phyloP scores from a whole-genome alignment of 371 early-diverging fungal genomes.

The Rhizopus stolonifer region DNA sequence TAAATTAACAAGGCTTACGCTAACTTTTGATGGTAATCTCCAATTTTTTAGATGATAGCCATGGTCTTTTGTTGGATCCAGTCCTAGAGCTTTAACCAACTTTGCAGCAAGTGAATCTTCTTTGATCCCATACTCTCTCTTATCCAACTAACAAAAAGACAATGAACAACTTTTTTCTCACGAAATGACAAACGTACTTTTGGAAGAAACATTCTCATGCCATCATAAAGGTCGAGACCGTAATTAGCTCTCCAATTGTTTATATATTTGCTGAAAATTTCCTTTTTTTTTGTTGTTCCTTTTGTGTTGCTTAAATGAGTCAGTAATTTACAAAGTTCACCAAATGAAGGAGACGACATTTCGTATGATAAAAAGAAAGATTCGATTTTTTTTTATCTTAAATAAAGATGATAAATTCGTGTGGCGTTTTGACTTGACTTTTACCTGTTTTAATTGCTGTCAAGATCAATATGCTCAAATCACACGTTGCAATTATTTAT shows the following conservation, averaged over 20 bases:
- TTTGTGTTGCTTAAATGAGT: not conserved
- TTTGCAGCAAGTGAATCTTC: constrained; percentile 65
- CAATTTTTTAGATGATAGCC: constrained; percentile 60
- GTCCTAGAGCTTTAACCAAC: constrained; percentile 59
- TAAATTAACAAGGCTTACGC: too few relatives aligned
- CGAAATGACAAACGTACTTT: constrained; percentile 40
- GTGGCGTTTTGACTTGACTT: too few relatives aligned
- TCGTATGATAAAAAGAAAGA: not conserved
- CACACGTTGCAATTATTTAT: too few relatives aligned
- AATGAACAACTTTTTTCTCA: not conserved
- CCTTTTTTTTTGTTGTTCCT: constrained; percentile 29
- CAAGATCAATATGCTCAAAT: too few relatives aligned
- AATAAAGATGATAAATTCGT: not conserved
- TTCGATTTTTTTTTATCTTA: too few relatives aligned
- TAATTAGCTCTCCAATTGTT: constrained; percentile 50
- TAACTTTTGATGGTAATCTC: constrained; percentile 24
- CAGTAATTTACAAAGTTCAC: constrained; percentile 1
- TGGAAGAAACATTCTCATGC: constrained; percentile 71
- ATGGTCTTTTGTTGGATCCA: constrained; percentile 50
- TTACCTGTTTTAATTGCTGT: too few relatives aligned
- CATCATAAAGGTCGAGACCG: constrained; percentile 51
- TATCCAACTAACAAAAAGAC: constrained; percentile 53
- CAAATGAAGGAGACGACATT: constrained; percentile 2
- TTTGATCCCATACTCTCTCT: constrained; percentile 67
- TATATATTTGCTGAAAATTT: constrained; percentile 18